These are phyloP conservation scores for Chytriomyces confervae DNA, from an alignment of 192 early-diverging fungal species.

Conservation along the genomic window DNA sequence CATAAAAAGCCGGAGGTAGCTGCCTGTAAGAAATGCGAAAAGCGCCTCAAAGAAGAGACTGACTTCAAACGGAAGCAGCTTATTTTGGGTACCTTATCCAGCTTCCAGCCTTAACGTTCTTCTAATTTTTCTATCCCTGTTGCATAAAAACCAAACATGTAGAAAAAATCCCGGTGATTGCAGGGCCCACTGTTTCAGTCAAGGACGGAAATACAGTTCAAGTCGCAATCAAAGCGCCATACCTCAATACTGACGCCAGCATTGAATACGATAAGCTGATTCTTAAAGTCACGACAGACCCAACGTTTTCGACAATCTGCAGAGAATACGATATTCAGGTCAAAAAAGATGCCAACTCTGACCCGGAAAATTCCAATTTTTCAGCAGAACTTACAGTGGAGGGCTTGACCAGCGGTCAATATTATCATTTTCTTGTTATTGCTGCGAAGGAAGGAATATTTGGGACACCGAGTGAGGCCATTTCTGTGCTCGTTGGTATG, in stretches of 20 bases:
- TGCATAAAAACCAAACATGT: background rate
- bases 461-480: conserved; percentile 32
- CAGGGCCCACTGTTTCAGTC: conserved; percentile 16
- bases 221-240: conserved; percentile 21
- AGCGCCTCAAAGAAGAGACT: conserved; percentile 49
- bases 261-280: conserved; percentile 26
- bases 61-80: conserved; percentile 41
- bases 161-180: conserved; percentile 42
- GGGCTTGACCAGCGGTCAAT: conserved; percentile 31
- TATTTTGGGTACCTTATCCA: conserved; percentile 35
- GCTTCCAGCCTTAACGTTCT: background rate
- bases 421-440: conserved; percentile 48
- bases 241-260: conserved; percentile 1
- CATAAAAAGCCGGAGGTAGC: conserved; percentile 50
- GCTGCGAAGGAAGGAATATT: conserved; percentile 41
- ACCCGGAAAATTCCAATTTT: conserved; percentile 13
- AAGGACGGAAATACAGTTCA: conserved; percentile 30
- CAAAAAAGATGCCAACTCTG: conserved; percentile 1
- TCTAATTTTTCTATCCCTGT: background rate
- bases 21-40: conserved; percentile 55
- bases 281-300: conserved; percentile 27
- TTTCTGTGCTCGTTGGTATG: conserved; percentile 43
- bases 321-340: conserved; percentile 20
- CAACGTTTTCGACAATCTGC: background rate
- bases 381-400: conserved; percentile 18